Conservation (phyloP, 306 rosid genomes). For the Crotalaria pallida region DNA sequence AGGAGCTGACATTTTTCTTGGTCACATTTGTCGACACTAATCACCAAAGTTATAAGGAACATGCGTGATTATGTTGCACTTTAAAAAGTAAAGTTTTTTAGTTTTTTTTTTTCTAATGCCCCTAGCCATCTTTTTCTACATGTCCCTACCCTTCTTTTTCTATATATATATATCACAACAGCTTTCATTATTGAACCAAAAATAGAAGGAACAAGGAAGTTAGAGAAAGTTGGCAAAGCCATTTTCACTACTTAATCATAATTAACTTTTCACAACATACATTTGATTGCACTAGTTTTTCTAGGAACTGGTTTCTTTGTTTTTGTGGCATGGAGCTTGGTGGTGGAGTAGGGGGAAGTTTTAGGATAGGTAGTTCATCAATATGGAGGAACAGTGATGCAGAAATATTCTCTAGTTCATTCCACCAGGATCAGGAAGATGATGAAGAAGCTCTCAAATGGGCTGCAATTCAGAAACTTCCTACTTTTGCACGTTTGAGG, state of each 20-base stretch:
- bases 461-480: constrained; percentile 46
- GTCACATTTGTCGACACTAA: neutral
- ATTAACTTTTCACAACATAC: no score
- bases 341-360: no score
- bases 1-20: neutral
- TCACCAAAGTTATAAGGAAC: neutral
- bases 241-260: neutral
- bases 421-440: constrained; percentile 24
- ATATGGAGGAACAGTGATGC: constrained; percentile 37
- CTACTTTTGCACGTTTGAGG: constrained; percentile 38
- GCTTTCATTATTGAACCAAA: neutral
- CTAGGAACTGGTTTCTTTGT: neutral
- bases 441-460: constrained; percentile 50
- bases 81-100: neutral
- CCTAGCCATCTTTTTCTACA: no score
- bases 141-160: neutral
- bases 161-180: neutral
- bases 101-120: no score
- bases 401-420: constrained; percentile 34
- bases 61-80: neutral
- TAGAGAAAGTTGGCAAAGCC: neutral
- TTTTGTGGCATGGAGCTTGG: constrained; percentile 24
- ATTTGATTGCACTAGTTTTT: neutral
- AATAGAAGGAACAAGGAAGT: neutral
- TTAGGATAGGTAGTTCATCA: constrained; percentile 36